These are phyloP conservation scores for rapeseed (Brassica napus) DNA, from an alignment of 345 rosid species.

Conservation along the genomic window Da-Ae NC_063451.1:14493501-14494000, in stretches of 20 bases:
- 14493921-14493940: conserved; percentile 99
- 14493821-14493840: conserved; percentile 66
- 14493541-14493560: conserved; percentile 33
- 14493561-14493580: conserved; percentile 55
- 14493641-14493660: conserved; percentile 43
- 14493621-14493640: conserved; percentile 59
- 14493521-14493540: conserved; percentile 43
- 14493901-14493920: conserved; percentile 94
- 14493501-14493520: conserved; percentile 41
- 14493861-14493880: conserved; percentile 81
- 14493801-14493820: conserved; percentile 66
- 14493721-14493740: conserved; percentile 97
- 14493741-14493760: conserved; percentile 76
- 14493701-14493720: conserved; percentile 67
- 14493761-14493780: conserved; percentile 82
- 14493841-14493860: conserved; percentile 59
- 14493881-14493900: conserved; percentile 70
- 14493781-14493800: conserved; percentile 73
- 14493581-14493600: conserved; percentile 82
- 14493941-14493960: conserved; percentile 92
- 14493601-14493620: conserved; percentile 71
- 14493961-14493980: conserved; percentile 49
- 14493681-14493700: conserved; percentile 79
- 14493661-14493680: conserved; percentile 75
- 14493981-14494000: conserved; percentile 88